Base-by-base conservation (phyloP, 495 filamentous ascomycete species). In the Recurvomyces mirabilis region DNA sequence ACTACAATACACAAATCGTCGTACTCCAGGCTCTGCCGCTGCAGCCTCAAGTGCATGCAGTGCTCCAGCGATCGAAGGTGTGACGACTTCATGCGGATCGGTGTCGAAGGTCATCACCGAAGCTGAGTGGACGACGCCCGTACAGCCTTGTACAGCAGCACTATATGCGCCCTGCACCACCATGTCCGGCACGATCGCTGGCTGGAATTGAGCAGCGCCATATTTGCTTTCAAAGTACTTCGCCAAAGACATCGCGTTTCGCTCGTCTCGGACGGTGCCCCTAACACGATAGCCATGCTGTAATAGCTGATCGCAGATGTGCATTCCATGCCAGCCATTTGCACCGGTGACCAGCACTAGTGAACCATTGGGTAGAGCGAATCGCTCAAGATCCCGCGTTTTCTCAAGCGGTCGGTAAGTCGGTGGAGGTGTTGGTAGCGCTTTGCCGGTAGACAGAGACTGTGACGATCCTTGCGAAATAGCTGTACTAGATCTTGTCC, bases 251-350 rank as follows among this genome's bases (percentile, higher is more conserved):
- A 50, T 33, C 3, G 50, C 61, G 34, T 72, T 71, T 23, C 55
- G 51, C 2, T 41, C 38, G 12, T 59, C 43, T 23, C 74, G 68
- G 5, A 68, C 63, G 0, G 73, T 74, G 18, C 75, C 73, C 14
- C 69, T 62, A n/a, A 78, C 71, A 13, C 49, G 52, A 47, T 72
- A 77, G 25, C 71, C 72, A 2, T 65, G 56, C 11, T 55, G 44
- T 5, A 79, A 63, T 7, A 76, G 56, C 20, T 69, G 53, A 53
- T 74, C 62, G 38, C 63, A 63, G 14, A 71, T 52, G 44, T 79
- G 70, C 22, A 66, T 72, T 17, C 57, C 74, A 39, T 75, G 70
- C 43, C 66, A 72, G 38, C 74, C 72, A 53, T 73, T 79, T 15
- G 61, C 65, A 11, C 72, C 73, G 4, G 71, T 79, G 22, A 80